Evolutionary conservation across 2,329 filamentous ascomycete species (phyloP).

Genomic region (Xylariaceae sp.): DNA sequence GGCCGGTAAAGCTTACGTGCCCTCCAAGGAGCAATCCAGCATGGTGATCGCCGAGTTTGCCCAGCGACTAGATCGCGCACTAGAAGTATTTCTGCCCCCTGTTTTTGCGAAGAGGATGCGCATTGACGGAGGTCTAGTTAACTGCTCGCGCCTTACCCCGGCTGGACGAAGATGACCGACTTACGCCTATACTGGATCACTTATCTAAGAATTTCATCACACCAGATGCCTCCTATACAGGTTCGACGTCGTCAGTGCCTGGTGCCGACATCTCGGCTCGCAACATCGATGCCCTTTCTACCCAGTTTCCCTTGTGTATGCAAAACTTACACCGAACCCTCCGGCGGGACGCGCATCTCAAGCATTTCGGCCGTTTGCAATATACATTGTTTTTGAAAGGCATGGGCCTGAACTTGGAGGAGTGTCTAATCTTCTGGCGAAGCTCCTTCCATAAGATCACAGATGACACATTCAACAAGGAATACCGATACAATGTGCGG

Average conservation of each 20-base stretch:
- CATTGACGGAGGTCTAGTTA: conserved; percentile 47
- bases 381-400: conserved; percentile 97
- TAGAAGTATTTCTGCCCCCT: conserved; percentile 59
- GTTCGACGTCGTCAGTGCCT: conserved; percentile 58
- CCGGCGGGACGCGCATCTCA: conserved; percentile 83
- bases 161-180: conserved; percentile 91
- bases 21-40: conserved; percentile 77
- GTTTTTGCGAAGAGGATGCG: conserved; percentile 7
- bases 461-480: conserved; percentile 94
- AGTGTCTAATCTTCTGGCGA: conserved; percentile 90
- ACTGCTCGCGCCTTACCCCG: conserved; percentile 88
- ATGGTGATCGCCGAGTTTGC: conserved; percentile 89
- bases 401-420: conserved; percentile 86
- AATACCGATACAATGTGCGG: conserved; percentile 96
- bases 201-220: conserved; percentile 95
- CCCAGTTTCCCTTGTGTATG: conserved; percentile 92
- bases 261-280: conserved; percentile 73
- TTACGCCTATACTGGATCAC: conserved; percentile 64
- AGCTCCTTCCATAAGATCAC: conserved; percentile 78
- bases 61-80: conserved; percentile 68
- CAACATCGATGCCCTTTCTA: conserved; percentile 73
- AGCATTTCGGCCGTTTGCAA: conserved; percentile 88
- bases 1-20: conserved; percentile 85
- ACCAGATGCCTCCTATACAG: conserved; percentile 76
- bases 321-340: conserved; percentile 81